Evolutionary conservation across 345 rosid genomes (phyloP), one percentile per base, ranked within the genome.

Genomic region (Populus deltoides): DNA sequence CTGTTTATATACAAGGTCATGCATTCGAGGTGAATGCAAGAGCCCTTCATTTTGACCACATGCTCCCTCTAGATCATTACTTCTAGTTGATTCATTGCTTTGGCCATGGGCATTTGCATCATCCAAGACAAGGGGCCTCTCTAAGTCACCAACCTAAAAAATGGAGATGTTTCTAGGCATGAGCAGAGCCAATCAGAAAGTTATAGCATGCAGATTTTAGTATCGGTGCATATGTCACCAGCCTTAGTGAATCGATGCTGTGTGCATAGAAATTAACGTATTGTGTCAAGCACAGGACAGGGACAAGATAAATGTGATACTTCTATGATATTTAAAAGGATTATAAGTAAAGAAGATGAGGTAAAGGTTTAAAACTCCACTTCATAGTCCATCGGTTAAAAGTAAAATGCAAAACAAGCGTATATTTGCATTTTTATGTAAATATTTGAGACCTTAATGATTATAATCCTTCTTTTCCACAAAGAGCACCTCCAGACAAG

Each of bases 41-140:
- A 85, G 89, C 41, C 81, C 95, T 76, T 91, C 96, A 79, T 81
- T 87, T 82, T 87, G 96, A 77, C 78, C 80, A 78, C 83, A 88
- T 53, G 93, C 86, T 81, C 92, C 94, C 85, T 93, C 98, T 16
- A 88, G 70, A 82, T 91, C 97, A 86, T 80, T 88, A 72, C 68
- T 88, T 81, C 92, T 90, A 10, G 83, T 67, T 13, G 84, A 79
- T 75, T 90, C 93, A 86, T 85, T 83, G 84, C 82, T 83, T 84
- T 87, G 89, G 24, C 84, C 89, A 62, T 31, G 86, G 73, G 79
- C 73, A 61, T 82, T 83, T 9, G 57, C 92, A 70, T 80, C 82
- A 81, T 90, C 91, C 17, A 91, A 80, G 39, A 93, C 78, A 79
- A 96, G 95, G 33, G 97, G 95, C 79, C 94, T 85, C 77, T 91